These are phyloP conservation scores for Glomus cerebriforme DNA, from an alignment of 192 early-diverging fungal species.

Conservation along the genomic window DNA sequence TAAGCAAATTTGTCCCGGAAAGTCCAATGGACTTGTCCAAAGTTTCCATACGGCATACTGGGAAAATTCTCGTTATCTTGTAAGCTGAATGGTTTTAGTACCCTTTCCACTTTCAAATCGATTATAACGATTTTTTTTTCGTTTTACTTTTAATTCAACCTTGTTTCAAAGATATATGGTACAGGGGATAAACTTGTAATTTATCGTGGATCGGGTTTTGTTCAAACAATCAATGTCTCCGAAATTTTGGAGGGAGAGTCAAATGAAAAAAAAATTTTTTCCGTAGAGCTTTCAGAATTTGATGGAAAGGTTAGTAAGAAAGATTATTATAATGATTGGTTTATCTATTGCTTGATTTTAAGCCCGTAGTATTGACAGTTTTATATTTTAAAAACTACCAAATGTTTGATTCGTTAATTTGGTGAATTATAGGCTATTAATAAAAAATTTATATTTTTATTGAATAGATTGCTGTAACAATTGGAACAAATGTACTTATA, in stretches of 20 bases:
- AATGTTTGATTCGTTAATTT: conserved; percentile 30
- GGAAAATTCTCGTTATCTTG: conserved; percentile 49
- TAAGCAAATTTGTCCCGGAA: conserved; percentile 59
- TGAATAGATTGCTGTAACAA: conserved; percentile 34
- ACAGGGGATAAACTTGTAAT: conserved; percentile 53
- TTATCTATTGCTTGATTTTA: conserved; percentile 4
- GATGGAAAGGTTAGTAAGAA: conserved; percentile 40
- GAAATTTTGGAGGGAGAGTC: conserved; percentile 34
- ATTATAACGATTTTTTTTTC: neutral
- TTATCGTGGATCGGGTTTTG: conserved; percentile 48
- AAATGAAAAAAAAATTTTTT: conserved; percentile 39
- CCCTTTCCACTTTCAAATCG: neutral
- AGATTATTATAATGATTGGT: neutral
- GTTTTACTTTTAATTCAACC: neutral
- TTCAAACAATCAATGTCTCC: conserved; percentile 42
- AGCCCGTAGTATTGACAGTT: conserved; percentile 17
- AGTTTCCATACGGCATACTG: conserved; percentile 46
- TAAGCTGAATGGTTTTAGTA: conserved; percentile 32
- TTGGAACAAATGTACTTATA: conserved; percentile 20
- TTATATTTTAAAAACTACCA: neutral
- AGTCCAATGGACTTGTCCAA: conserved; percentile 50
- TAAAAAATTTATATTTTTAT: conserved; percentile 24
- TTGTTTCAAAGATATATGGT: conserved; percentile 48
- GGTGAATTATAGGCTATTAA: conserved; percentile 35
- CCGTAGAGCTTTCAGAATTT: conserved; percentile 41